Base-by-base conservation (phyloP, 192 early-diverging fungal genomes). In the Coemansia sp. region DNA sequence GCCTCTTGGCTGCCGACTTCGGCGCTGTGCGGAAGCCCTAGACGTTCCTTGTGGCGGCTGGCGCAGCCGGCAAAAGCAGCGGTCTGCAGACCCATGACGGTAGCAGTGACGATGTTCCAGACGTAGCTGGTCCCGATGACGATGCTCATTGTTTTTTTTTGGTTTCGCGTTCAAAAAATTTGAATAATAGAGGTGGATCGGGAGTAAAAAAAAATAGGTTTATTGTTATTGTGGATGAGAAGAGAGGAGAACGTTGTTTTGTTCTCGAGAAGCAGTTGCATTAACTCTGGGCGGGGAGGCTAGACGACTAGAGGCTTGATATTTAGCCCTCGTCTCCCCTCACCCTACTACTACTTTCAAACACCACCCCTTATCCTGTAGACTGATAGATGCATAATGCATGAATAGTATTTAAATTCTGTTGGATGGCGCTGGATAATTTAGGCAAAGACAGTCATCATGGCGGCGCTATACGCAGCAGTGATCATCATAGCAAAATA, bases 41-140 rank as follows among this genome's bases (percentile, higher is more conserved):
- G 58, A 0, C 65, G 56, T 10, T 32, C 21, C 54, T 61, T 68
- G 2, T 76, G 72, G 3, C 55, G 31, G 34, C 60, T 65, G 7
- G 72, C 72, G 30, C 72, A 76, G 2, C 72, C 60, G 0, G 65
- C 52, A 29, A 76, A 68, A 25, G 64, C 60, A 0, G 65, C 72
- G 4, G 72, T 52, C 31, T 76, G 72, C 32, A 76, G 54, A 2
- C 65, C 65, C 72, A 76, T 68, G 39, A 67, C 72, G 3, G 72
- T 68, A 4, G 72, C 72, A 9, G 72, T 43, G 13, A 75, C 65
- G 30, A 75, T 68, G 57, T 75, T 75, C 71, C 71, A 75, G 17
- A 75, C 71, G 49, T 75, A 75, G 61, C 60, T 64, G 57, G 71
- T 75, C 13, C 71, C 71, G 15, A 75, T 75, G 34, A 75, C 71